Evolutionary conservation across 1,284 basidiomycete species (phyloP), one percentile per base, ranked within the genome.

Genomic region (Malassezia furfur): DNA sequence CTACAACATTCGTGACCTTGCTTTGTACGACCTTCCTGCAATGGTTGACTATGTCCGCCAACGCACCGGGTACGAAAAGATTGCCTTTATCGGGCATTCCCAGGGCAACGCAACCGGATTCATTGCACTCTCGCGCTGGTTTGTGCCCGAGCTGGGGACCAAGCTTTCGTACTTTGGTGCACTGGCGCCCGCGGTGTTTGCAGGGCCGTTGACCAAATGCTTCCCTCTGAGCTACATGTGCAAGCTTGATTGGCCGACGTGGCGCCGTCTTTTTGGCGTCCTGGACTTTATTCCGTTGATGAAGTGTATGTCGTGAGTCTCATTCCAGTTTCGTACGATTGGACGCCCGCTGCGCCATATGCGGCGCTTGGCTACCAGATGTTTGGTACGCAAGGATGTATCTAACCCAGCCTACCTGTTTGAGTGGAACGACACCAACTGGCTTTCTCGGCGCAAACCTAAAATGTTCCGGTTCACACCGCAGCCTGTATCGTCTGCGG

Each of bases 381-480:
- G 81, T 83, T 83, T 63, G 70, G 35, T 49, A 15, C 12, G 46
- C 17, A 22, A 31, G 12, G 6, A n/a, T 6, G 12, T 10, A 6
- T 46, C 30, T 38, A 12, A 35, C n/a, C 3, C 46, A 48, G 46
- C 68, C 17, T 83, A 81, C 73, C 74, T 83, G 28, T 81, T 79
- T 60, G 74, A 76, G n/a, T 83, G 82, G 82, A 83, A 81, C 14
- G 82, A 83, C 67, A 77, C 79, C 14, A 82, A 83, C 65, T 83
- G 82, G 76, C 80, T 80, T n/a, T 50, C 68, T 4, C 50, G 70
- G 7, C 50, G 70, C n/a, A 83, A 83, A 64, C 77, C 79, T 5
- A 83, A 83, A 64, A 82, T 82, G 80, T 83, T 83, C 75, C 72
- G 82, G 14, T 83, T 83, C 74, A 83, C 81, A 0, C 82, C 82